Conservation (phyloP, 1,139 yeast genomes). For the Yamadazyma oceani region DNA sequence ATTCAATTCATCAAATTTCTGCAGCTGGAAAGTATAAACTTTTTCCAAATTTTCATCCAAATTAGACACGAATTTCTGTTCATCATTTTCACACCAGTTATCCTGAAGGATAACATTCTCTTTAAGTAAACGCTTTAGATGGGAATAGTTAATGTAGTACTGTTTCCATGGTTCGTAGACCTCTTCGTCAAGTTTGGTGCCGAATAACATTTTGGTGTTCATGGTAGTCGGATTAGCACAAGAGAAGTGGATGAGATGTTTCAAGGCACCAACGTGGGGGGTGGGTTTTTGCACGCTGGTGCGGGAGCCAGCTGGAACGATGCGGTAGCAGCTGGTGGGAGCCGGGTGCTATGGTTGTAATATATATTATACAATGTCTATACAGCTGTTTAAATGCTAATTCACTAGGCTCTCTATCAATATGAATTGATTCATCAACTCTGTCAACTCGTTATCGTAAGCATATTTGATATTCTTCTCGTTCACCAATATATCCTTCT, state of each 20-base stretch:
- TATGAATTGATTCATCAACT: constrained; percentile 57
- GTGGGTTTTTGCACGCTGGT: constrained; percentile 1
- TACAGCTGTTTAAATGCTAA: background rate
- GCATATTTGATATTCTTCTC: constrained; percentile 16
- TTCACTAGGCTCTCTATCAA: constrained; percentile 55
- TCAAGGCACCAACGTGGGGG: constrained; percentile 1
- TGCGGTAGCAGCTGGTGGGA: no score
- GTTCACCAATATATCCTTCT: constrained; percentile 57
- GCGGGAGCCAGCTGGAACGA: background rate
- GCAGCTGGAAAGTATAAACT: constrained; percentile 83
- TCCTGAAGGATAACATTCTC: constrained; percentile 63
- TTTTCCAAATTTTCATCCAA: constrained; percentile 86
- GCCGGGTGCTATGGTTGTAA: no score
- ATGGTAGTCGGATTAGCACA: no score
- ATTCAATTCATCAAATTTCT: constrained; percentile 69
- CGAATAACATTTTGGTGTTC: constrained; percentile 66
- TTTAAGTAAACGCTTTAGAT: constrained; percentile 75
- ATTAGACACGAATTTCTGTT: constrained; percentile 75
- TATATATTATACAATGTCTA: no score
- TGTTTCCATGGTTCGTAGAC: constrained; percentile 87
- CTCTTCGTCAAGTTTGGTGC: constrained; percentile 78
- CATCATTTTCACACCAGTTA: constrained; percentile 80
- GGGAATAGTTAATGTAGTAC: constrained; percentile 77
- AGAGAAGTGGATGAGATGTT: no score
- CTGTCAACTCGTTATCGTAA: constrained; percentile 22